Base-by-base conservation (phyloP, 2,329 filamentous ascomycete species). In the Ophiocordyceps unilateralis region DNA sequence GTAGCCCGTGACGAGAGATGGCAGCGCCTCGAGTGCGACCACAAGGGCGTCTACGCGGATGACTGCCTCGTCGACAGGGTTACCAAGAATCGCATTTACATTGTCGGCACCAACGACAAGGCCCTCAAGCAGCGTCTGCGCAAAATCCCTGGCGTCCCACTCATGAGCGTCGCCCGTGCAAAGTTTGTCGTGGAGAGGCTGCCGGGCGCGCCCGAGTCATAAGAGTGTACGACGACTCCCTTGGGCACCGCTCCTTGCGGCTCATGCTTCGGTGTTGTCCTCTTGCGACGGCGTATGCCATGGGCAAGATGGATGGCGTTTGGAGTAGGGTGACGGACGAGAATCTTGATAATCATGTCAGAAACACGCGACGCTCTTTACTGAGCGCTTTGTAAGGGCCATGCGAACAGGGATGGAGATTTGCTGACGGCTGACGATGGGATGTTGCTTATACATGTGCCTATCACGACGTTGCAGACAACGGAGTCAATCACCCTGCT, bases 111-210 rank as follows among this genome's bases (percentile, higher is more conserved):
- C 39, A 81, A 82, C 55, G 81, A 84, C 70, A 73, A 83, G 51
- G 83, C 87, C 51, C 64, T 93, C 46, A 91, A 93, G 66, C 71
- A 86, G 56, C 69, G 88, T 45, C 72, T 94, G 53, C 72, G 88
- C 48, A 95, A 94, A 66, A 60, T 69, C 38, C 62, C 64, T 36
- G 69, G 72, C 60, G 78, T 83, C 45, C 80, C 80, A 22, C 76
- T 84, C 52, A 72, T 94, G 69, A 86, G 79, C 55, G 85, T 91
- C 23, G 83, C 82, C 6, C 75, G 84, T 55, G 86, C 84, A 39
- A 95, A 95, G 63, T 96, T 95, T 62, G 81, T 89, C 40, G 91
- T 98, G 55, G 91, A 96, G 69, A 76, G 88, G 53, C 63, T 95
- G 48, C 88, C 88, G 5, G 83, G 87, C 61, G 85, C 84, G 32